Evolutionary conservation across 805 yeast species (phyloP).

Genomic region (Yarrowia sp.): DNA sequence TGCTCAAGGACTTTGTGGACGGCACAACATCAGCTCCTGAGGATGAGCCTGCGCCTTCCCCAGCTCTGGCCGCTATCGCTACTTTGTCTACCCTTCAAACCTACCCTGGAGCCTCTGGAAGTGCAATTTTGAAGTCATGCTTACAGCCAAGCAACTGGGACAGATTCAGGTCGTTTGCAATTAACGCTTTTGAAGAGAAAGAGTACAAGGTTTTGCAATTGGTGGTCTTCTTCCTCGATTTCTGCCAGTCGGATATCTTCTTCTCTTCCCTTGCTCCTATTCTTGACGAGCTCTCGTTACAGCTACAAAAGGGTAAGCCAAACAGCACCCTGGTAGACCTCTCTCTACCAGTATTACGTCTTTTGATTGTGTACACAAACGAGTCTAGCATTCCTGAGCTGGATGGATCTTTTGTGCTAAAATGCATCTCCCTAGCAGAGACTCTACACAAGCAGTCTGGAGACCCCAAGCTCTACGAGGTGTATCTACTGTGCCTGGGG

Average conservation of each 20-base stretch:
- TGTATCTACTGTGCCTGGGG: constrained; percentile 2
- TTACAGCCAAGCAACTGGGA: not conserved
- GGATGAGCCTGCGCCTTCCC: not conserved
- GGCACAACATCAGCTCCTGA: constrained; percentile 28
- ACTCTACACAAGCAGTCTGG: not conserved
- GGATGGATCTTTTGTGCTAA: not conserved
- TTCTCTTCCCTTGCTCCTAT: not conserved
- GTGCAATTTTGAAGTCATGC: not conserved
- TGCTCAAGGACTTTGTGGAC: constrained; percentile 62
- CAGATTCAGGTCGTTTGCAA: not conserved
- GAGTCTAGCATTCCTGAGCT: not conserved
- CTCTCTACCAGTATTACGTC: constrained; percentile 1
- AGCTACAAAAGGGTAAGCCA: not conserved
- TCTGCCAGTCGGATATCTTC: constrained; percentile 4
- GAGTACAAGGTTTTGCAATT: constrained; percentile 4
- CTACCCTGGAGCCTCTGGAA: constrained; percentile 19
- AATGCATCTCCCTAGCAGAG: not conserved
- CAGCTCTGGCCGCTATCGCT: constrained; percentile 6
- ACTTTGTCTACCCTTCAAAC: constrained; percentile 12
- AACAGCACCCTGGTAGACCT: not conserved
- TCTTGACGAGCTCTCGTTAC: not conserved
- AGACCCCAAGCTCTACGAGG: constrained; percentile 4
- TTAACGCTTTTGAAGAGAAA: not conserved
- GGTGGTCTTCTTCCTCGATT: constrained; percentile 15
- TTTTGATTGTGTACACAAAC: constrained; percentile 4